Base-by-base conservation (phyloP, 2,329 filamentous ascomycete species). In the Ophiosphaerella herpotricha region DNA sequence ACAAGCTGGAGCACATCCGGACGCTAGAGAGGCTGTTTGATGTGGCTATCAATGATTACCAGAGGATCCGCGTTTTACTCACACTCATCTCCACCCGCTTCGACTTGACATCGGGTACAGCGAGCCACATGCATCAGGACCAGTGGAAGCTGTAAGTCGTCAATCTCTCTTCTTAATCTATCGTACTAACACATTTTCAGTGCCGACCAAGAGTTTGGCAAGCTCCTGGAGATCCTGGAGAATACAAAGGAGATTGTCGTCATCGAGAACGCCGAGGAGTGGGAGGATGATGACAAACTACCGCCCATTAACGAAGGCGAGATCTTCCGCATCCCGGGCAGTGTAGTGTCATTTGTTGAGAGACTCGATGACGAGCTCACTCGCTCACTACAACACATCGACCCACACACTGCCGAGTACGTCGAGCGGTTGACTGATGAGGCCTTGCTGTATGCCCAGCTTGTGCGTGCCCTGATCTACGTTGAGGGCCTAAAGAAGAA, bases 331-430 rank as follows among this genome's bases (percentile, higher is more conserved):
- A 85, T 99, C 50, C 90, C 94, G 16, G 95, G 94, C 70, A 97
- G 91, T 79, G 81, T 97, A 54, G 90, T 97, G 39, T 97, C 94
- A 0, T 95, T 93, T 70, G 85, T 96, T 29, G 94, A 99, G 82
- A 85, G 94, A 70, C 84, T 99, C 16, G 94, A 99, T 68, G 94
- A 99, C 69, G 95, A 99, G 79, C 89, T 99, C 58, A 96, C 90
- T 54, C 88, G 94, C 65, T 97, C 94, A n/a, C 82, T 99, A 44
- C 94, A 99, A 77, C 90, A 88, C 76, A 97, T 99, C 69, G 94
- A 99, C 73, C 95, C 94, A 49, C 94, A 99, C 78, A 99, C 94
- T 35, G 94, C 94, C 26, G 94, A 99, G 78, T 99, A 99, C 72
- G 96, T 99, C 55, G 94, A 99, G 73, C 86, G 95, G 51, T 80